Percentiles rank a stretch among this genome's conserved stretches.
phyloP scores from a whole-genome alignment of 805 yeast genomes.

The Hanseniaspora singularis region DNA sequence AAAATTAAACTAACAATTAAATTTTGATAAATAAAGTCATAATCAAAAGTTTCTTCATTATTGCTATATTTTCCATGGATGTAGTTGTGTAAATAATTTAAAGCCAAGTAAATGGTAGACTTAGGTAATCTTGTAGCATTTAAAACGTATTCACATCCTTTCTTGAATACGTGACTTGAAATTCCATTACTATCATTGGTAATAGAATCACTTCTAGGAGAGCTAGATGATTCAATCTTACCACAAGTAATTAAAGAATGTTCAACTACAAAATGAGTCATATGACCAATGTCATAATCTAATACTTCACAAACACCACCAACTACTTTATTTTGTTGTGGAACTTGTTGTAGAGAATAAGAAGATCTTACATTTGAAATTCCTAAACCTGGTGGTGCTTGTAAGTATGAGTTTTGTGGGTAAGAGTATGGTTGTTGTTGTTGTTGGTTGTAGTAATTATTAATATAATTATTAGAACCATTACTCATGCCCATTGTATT shows the following conservation, averaged over 20 bases:
- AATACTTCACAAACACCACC: constrained; percentile 72
- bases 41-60: constrained; percentile 26
- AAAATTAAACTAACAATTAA: constrained; percentile 60
- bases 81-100: constrained; percentile 66
- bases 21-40: constrained; percentile 39
- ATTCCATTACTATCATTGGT: constrained; percentile 14
- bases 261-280: constrained; percentile 73
- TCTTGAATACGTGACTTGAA: constrained; percentile 35
- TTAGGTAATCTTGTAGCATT: constrained; percentile 81
- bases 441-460: background rate
- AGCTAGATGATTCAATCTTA: constrained; percentile 30
- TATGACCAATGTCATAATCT: constrained; percentile 66
- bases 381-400: constrained; percentile 9
- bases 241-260: constrained; percentile 57
- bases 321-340: constrained; percentile 17
- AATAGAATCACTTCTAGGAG: constrained; percentile 17
- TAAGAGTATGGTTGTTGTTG: constrained; percentile 9
- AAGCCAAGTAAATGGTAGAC: constrained; percentile 64
- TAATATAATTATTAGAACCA: background rate
- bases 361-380: constrained; percentile 6
- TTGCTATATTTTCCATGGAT: constrained; percentile 29
- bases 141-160: constrained; percentile 53
- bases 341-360: constrained; percentile 16
- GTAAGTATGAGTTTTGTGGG: constrained; percentile 12
- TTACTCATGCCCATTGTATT: constrained; percentile 1